Evolutionary conservation across 1,139 yeast species (phyloP).

Genomic region (Diutina mesorugosa): DNA sequence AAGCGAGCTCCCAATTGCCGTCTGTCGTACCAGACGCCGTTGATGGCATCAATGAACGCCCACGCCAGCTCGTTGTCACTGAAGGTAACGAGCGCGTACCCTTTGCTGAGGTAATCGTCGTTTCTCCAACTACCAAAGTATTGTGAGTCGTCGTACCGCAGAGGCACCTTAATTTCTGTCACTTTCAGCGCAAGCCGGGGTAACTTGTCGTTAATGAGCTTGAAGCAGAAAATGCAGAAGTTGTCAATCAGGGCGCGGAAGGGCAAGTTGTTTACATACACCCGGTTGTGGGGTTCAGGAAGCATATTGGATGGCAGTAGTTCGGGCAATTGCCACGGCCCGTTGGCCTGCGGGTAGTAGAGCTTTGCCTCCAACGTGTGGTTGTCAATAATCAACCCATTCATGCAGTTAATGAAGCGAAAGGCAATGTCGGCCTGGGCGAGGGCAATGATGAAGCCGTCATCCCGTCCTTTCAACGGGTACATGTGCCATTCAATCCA

Average conservation of each 20-base stretch:
- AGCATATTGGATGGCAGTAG: not conserved
- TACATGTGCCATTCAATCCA: not conserved
- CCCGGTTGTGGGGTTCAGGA: conserved; percentile 18
- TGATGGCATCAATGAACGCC: conserved; percentile 34
- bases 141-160: conserved; percentile 5
- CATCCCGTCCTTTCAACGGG: not conserved
- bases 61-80: conserved; percentile 35
- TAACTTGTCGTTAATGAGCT: not conserved
- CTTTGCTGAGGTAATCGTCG: conserved; percentile 17
- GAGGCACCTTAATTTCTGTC: conserved; percentile 44
- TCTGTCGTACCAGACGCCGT: conserved; percentile 42
- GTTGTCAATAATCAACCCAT: not conserved
- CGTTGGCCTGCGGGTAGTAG: not conserved
- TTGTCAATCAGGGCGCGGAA: conserved; percentile 34
- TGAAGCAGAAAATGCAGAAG: not conserved
- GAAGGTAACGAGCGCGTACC: conserved; percentile 57
- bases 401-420: not conserved
- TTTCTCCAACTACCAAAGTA: not conserved
- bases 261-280: conserved; percentile 48
- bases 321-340: not conserved
- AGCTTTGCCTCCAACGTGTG: not conserved
- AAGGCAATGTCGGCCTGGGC: not conserved
- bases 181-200: conserved; percentile 12
- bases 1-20: conserved; percentile 47
- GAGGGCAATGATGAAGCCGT: not conserved